Percentiles rank a stretch among this genome's conserved stretches.
These are phyloP conservation scores for Malus hybrid DNA, from an alignment of 331 rosid genomes.

Conservation along the genomic window DNA sequence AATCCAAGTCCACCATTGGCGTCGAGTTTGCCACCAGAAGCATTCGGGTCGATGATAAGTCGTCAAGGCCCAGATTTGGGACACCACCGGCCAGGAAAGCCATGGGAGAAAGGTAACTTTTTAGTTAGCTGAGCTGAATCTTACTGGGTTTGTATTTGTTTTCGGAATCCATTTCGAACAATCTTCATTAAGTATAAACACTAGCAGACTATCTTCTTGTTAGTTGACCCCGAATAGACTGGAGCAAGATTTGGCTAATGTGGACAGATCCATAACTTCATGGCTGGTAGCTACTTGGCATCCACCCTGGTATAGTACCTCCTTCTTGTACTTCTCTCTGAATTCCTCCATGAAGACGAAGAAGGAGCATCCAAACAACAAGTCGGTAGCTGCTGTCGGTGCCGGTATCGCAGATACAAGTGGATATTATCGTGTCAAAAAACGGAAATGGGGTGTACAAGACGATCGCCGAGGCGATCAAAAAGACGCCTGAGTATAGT, in stretches of 20 bases:
- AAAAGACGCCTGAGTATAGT: slow-evolving; percentile 53
- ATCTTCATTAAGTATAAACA: not conserved
- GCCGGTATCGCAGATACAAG: slow-evolving; percentile 51
- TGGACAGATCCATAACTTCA: no score
- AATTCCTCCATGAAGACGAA: no score
- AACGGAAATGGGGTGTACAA: slow-evolving; percentile 57
- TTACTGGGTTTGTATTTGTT: not conserved
- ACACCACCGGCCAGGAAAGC: slow-evolving; percentile 78
- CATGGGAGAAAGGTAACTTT: not conserved
- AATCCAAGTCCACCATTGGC: slow-evolving; percentile 82
- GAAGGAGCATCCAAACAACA: no score
- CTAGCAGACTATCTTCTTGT: not conserved
- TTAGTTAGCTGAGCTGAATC: not conserved
- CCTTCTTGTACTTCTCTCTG: no score
- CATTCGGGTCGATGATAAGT: slow-evolving; percentile 69
- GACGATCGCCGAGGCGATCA: slow-evolving; percentile 71
- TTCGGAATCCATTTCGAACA: not conserved
- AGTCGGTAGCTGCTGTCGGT: slow-evolving; percentile 23
- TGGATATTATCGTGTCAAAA: slow-evolving; percentile 56
- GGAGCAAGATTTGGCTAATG: no score
- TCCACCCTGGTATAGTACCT: no score
- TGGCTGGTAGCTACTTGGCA: no score
- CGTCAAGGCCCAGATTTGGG: slow-evolving; percentile 94
- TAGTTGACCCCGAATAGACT: not conserved
- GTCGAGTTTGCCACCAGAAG: slow-evolving; percentile 90